Percentiles rank a stretch among this genome's conserved stretches.
Evolutionary conservation across 306 rosid species (phyloP).

Genomic region (Malus sylvestris): DNA sequence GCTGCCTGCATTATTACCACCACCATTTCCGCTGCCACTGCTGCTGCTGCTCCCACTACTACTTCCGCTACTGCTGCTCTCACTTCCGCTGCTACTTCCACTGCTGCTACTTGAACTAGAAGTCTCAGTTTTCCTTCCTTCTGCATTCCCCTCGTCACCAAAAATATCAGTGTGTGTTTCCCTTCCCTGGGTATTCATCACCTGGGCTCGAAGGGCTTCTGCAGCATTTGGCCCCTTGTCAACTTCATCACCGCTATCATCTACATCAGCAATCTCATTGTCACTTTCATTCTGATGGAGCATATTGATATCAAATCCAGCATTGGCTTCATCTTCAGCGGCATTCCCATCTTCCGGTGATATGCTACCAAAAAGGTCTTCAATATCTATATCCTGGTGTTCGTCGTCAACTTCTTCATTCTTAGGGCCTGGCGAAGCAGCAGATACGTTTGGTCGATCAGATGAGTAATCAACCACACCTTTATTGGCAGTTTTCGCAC

Average conservation of each 20-base stretch:
- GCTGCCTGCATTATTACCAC: slow-evolving; percentile 49
- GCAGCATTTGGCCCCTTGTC: slow-evolving; percentile 87
- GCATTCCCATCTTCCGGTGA: slow-evolving; percentile 54
- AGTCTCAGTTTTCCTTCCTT: slow-evolving; percentile 47
- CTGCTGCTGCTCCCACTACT: slow-evolving; percentile 53
- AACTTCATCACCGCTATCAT: slow-evolving; percentile 79
- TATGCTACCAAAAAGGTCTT: slow-evolving; percentile 60
- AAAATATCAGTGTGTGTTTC: slow-evolving; percentile 15
- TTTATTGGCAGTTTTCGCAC: slow-evolving; percentile 46
- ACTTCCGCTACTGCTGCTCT: slow-evolving; percentile 45
- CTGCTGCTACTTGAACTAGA: slow-evolving; percentile 63
- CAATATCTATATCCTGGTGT: slow-evolving; percentile 62
- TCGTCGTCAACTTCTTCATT: slow-evolving; percentile 52
- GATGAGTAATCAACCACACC: slow-evolving; percentile 32
- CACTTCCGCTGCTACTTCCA: slow-evolving; percentile 63
- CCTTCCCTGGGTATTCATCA: slow-evolving; percentile 66
- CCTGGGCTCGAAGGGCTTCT: slow-evolving; percentile 73
- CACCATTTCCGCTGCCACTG: slow-evolving; percentile 29
- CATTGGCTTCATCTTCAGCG: slow-evolving; percentile 52
- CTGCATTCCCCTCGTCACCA: slow-evolving; percentile 67
- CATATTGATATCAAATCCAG: slow-evolving; percentile 49
- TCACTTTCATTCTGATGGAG: slow-evolving; percentile 53
- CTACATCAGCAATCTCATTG: slow-evolving; percentile 85
- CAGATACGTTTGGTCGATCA: slow-evolving; percentile 35
- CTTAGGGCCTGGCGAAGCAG: slow-evolving; percentile 47